A percentile compares a stretch with the other conserved stretches of the same genome.
Conservation (phyloP, 441 rosid species). For the Viola pubescens region DNA sequence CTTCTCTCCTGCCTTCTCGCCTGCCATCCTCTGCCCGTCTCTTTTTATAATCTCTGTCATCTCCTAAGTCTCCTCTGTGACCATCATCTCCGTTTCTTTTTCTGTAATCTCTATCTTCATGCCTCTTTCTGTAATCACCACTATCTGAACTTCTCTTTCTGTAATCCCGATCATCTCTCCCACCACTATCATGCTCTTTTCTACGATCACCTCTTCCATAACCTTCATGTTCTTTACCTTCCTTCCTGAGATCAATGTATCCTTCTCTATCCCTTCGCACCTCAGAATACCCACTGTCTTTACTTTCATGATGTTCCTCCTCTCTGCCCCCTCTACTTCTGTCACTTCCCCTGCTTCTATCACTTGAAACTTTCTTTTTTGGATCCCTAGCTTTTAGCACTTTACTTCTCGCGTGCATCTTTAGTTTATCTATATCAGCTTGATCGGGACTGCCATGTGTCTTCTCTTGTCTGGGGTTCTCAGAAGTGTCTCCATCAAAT, state of each 20-base stretch:
- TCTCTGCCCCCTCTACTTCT: constrained; percentile 32
- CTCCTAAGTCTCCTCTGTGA: constrained; percentile 16
- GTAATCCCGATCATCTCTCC: constrained; percentile 20
- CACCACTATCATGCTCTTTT: constrained; percentile 12
- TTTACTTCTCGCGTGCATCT: constrained; percentile 27
- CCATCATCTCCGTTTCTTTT: constrained; percentile 10
- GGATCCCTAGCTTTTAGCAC: constrained; percentile 25
- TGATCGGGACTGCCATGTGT: constrained; percentile 28
- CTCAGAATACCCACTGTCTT: constrained; percentile 22
- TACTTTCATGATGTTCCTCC: constrained; percentile 31
- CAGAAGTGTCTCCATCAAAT: constrained; percentile 59
- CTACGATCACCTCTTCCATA: constrained; percentile 20
- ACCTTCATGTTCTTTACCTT: constrained; percentile 17
- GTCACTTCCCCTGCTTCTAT: constrained; percentile 33
- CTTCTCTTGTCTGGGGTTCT: constrained; percentile 39
- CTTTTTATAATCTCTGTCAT: constrained; percentile 18
- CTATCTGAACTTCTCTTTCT: constrained; percentile 21
- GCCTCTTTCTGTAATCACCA: constrained; percentile 22
- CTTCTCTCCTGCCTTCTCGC: constrained; percentile 21
- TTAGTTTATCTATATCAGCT: constrained; percentile 24
- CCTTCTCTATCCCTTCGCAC: constrained; percentile 18
- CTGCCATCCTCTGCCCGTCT: constrained; percentile 12
- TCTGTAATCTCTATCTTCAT: constrained; percentile 10
- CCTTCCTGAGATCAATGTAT: constrained; percentile 26
- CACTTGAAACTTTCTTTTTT: constrained; percentile 22